phyloP scores from a whole-genome alignment of 768 basidiomycete species.

The Lactarius indigo region DNA sequence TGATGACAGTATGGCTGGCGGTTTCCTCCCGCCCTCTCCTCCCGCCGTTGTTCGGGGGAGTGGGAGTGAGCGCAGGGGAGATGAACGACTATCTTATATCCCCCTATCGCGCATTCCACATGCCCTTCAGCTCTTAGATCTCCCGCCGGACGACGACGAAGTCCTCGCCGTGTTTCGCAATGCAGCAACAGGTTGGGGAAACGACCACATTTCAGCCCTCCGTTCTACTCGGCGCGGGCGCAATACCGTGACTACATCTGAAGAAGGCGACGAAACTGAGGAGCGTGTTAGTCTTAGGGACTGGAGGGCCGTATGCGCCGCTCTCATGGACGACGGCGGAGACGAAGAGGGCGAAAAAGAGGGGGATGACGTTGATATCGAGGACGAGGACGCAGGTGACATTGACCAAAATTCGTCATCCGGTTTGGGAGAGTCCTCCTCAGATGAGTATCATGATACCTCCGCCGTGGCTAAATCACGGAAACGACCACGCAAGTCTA shows the following conservation, averaged over 20 bases:
- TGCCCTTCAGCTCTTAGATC: conserved; percentile 60
- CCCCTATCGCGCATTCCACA: conserved; percentile 53
- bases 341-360: conserved; percentile 32
- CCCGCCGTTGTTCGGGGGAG: neutral
- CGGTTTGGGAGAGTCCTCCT: conserved; percentile 23
- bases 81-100: conserved; percentile 36
- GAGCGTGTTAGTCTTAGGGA: conserved; percentile 57
- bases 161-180: conserved; percentile 69
- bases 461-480: conserved; percentile 4
- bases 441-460: conserved; percentile 16
- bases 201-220: conserved; percentile 3
- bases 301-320: conserved; percentile 79
- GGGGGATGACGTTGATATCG: conserved; percentile 29
- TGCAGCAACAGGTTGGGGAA: conserved; percentile 70
- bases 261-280: conserved; percentile 27
- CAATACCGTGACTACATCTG: conserved; percentile 25
- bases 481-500: conserved; percentile 16
- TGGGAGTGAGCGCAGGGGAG: conserved; percentile 1
- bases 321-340: conserved; percentile 44
- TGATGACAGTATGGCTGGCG: conserved; percentile 26
- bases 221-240: neutral
- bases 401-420: conserved; percentile 34
- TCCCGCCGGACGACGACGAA: conserved; percentile 62
- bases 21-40: conserved; percentile 30
- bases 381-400: conserved; percentile 25